Conservation (phyloP, 176 grass and related monocot species). For the Avena sativa region DNA sequence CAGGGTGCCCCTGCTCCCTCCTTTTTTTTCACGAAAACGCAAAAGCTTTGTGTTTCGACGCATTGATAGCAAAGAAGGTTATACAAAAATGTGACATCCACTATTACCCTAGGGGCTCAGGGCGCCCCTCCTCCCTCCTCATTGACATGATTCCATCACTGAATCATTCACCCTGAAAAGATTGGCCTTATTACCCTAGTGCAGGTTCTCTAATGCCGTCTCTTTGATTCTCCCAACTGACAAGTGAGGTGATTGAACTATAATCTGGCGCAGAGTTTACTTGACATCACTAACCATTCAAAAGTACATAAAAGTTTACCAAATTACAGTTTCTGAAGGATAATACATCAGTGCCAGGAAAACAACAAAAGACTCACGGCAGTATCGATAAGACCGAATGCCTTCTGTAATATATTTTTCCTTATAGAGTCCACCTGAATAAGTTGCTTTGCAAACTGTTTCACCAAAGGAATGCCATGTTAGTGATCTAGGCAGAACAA, state of each 20-base stretch:
- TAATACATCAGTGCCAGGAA: slow-evolving; percentile 16
- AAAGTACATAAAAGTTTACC: slow-evolving; percentile 12
- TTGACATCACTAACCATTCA: background rate
- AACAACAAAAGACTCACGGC: slow-evolving; percentile 62
- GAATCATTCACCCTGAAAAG: background rate
- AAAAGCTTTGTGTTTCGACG: too few species aligned
- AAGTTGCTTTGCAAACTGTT: slow-evolving; percentile 89
- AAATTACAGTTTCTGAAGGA: slow-evolving; percentile 12
- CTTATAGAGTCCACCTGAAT: slow-evolving; percentile 73
- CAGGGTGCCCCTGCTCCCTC: background rate
- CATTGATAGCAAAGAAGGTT: too few species aligned
- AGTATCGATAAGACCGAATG: slow-evolving; percentile 87
- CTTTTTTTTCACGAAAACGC: too few species aligned
- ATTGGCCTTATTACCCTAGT: background rate
- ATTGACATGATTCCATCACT: background rate
- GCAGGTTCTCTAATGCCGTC: background rate
- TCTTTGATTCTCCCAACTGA: slow-evolving; percentile 26
- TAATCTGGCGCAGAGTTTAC: slow-evolving; percentile 19
- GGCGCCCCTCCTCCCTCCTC: background rate
- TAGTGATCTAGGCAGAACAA: slow-evolving; percentile 23
- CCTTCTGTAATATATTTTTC: slow-evolving; percentile 82
- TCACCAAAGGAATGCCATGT: slow-evolving; percentile 43
- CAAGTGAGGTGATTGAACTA: slow-evolving; percentile 1
- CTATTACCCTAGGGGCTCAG: background rate
- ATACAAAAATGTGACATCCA: too few species aligned